Conservation (phyloP, 148 eudicot species). For the Camellia granthamiana region DNA sequence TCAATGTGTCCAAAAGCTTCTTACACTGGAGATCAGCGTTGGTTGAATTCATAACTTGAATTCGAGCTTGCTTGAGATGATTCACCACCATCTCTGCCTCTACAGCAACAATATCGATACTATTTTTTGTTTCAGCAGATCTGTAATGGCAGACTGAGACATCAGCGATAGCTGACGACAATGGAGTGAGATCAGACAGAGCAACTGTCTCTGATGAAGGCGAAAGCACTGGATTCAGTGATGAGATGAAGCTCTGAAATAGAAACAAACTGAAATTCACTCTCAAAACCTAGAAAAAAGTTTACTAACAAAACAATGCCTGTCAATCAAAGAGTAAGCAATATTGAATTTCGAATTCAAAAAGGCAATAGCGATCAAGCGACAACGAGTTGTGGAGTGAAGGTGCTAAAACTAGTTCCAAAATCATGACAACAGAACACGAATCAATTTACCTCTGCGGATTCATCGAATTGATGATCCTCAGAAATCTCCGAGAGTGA, state of each 20-base stretch:
- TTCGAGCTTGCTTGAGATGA: slow-evolving; percentile 47
- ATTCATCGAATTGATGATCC: slow-evolving; percentile 16
- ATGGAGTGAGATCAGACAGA: slow-evolving; percentile 34
- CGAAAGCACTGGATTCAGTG: slow-evolving; percentile 10
- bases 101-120: background rate
- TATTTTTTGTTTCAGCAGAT: background rate
- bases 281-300: background rate
- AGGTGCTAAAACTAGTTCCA: background rate
- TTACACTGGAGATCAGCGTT: slow-evolving; percentile 30
- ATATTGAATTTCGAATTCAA: background rate
- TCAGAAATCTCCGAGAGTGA: slow-evolving; percentile 31
- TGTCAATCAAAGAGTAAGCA: background rate
- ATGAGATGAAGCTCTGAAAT: slow-evolving; percentile 30
- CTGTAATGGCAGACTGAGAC: slow-evolving; percentile 1
- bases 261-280: background rate
- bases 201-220: slow-evolving; percentile 22
- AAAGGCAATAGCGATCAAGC: background rate
- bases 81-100: slow-evolving; percentile 45
- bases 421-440: background rate
- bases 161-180: slow-evolving; percentile 27
- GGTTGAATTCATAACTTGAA: slow-evolving; percentile 32
- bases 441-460: slow-evolving; percentile 31
- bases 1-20: slow-evolving; percentile 47
- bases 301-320: background rate
- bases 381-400: background rate